phyloP scores from a whole-genome alignment of 202 grass and related monocot species.

The Elaeis oleifera region DNA sequence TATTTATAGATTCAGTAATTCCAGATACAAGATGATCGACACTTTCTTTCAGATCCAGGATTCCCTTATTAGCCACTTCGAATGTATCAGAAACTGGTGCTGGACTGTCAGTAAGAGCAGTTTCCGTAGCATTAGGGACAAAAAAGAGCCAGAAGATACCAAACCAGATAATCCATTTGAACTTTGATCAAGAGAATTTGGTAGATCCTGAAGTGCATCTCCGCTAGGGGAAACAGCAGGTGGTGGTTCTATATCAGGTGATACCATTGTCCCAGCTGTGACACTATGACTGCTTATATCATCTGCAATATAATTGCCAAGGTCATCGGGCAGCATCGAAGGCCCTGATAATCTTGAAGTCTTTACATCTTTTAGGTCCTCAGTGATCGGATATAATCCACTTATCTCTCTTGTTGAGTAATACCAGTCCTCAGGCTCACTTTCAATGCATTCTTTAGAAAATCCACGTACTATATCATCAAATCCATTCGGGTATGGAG shows the following conservation, averaged over 20 bases:
- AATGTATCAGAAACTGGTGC: conserved; percentile 36
- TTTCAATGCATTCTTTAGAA: conserved; percentile 27
- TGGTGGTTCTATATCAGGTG: not conserved
- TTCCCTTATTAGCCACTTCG: conserved; percentile 24
- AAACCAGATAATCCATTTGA: not conserved
- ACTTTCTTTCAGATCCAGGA: conserved; percentile 12
- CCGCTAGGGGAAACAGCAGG: not conserved
- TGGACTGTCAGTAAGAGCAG: conserved; percentile 32
- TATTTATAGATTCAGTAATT: conserved; percentile 46
- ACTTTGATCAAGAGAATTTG: conserved; percentile 10
- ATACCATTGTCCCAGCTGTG: not conserved
- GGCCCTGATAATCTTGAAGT: not conserved
- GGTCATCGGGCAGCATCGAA: conserved; percentile 1
- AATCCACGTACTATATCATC: conserved; percentile 64
- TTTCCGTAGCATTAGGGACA: conserved; percentile 16
- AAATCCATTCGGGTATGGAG: conserved; percentile 51
- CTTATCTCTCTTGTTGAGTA: conserved; percentile 21
- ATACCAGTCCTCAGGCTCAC: conserved; percentile 9
- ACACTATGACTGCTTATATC: not conserved
- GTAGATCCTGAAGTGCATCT: not conserved
- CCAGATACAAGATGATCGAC: conserved; percentile 37
- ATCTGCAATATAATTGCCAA: not conserved
- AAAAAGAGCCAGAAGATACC: not conserved
- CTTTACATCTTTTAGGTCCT: not conserved
- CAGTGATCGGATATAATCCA: conserved; percentile 14